Evolutionary conservation across 2,329 filamentous ascomycete species (phyloP).

Genomic region (Fusarium sp.): DNA sequence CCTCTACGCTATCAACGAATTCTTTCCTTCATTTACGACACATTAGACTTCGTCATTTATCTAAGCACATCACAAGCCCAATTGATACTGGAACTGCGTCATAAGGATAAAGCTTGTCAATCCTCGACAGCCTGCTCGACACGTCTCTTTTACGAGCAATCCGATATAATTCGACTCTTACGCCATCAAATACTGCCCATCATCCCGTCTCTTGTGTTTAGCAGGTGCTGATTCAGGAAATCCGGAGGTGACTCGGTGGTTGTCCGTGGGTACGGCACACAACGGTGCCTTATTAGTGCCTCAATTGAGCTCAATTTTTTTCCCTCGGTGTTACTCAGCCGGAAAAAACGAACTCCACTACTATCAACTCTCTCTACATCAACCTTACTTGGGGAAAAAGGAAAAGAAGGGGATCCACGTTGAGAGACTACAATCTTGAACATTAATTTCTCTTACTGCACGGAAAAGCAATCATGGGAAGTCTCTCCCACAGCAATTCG

Average conservation of each 20-base stretch:
- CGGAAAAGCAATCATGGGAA: slow-evolving; percentile 45
- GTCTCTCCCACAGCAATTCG: slow-evolving; percentile 50
- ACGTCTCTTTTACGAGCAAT: background rate
- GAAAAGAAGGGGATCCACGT: background rate
- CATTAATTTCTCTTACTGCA: background rate
- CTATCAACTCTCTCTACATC: background rate
- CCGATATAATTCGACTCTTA: background rate
- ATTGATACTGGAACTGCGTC: background rate
- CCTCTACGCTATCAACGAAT: background rate
- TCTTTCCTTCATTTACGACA: background rate
- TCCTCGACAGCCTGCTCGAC: background rate
- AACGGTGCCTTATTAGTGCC: slow-evolving; percentile 26
- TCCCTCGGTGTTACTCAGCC: slow-evolving; percentile 39
- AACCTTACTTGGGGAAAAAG: background rate
- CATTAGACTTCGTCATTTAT: background rate
- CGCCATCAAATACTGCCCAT: background rate
- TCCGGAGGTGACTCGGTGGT: slow-evolving; percentile 30
- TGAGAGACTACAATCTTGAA: background rate
- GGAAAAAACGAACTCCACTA: slow-evolving; percentile 37
- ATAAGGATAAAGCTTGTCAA: background rate
- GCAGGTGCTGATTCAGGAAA: slow-evolving; percentile 9
- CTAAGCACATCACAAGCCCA: background rate
- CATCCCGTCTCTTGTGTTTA: background rate
- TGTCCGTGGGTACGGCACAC: slow-evolving; percentile 26
- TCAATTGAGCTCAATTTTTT: slow-evolving; percentile 25